A percentile compares a stretch with the other conserved stretches of the same genome.
phyloP scores from a whole-genome alignment of 2,329 filamentous ascomycete species.

The Colletotrichum endophyticum region DNA sequence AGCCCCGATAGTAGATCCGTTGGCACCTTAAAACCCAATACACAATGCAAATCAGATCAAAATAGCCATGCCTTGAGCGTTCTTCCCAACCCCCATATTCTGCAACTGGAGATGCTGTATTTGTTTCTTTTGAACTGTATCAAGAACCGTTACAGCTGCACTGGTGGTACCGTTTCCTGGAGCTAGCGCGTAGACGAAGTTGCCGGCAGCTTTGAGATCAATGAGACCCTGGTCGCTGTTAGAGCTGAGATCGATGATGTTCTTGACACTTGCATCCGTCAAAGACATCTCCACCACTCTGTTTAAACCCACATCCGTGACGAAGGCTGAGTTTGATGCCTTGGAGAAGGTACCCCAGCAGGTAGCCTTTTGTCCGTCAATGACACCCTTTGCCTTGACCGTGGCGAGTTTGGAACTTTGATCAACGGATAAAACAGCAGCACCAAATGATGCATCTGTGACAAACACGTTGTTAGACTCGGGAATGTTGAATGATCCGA shows the following conservation, averaged over 20 bases:
- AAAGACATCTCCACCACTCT: slow-evolving; percentile 62
- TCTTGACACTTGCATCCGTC: slow-evolving; percentile 50
- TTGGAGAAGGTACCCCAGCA: slow-evolving; percentile 62
- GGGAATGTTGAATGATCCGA: slow-evolving; percentile 55
- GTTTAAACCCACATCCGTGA: slow-evolving; percentile 59
- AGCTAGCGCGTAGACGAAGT: slow-evolving; percentile 62
- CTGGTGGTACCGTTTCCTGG: slow-evolving; percentile 52
- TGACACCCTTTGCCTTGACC: slow-evolving; percentile 39
- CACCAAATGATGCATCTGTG: slow-evolving; percentile 65
- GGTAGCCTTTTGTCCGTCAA: slow-evolving; percentile 58
- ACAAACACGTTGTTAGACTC: slow-evolving; percentile 51
- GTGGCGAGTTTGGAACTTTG: slow-evolving; percentile 30
- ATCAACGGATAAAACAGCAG: slow-evolving; percentile 51
- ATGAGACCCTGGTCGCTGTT: slow-evolving; percentile 59
- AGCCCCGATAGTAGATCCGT: background rate
- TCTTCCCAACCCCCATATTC: background rate
- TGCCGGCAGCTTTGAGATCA: slow-evolving; percentile 57
- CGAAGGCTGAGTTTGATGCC: slow-evolving; percentile 56
- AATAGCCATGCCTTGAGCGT: slow-evolving; percentile 12
- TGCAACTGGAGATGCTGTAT: background rate
- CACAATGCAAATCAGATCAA: background rate
- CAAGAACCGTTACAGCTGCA: slow-evolving; percentile 41
- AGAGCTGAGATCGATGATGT: slow-evolving; percentile 43
- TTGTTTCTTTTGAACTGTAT: slow-evolving; percentile 25
- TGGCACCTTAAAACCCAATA: background rate